Conservation (phyloP, 768 basidiomycete genomes). For the Hypholoma fasciculare region DNA sequence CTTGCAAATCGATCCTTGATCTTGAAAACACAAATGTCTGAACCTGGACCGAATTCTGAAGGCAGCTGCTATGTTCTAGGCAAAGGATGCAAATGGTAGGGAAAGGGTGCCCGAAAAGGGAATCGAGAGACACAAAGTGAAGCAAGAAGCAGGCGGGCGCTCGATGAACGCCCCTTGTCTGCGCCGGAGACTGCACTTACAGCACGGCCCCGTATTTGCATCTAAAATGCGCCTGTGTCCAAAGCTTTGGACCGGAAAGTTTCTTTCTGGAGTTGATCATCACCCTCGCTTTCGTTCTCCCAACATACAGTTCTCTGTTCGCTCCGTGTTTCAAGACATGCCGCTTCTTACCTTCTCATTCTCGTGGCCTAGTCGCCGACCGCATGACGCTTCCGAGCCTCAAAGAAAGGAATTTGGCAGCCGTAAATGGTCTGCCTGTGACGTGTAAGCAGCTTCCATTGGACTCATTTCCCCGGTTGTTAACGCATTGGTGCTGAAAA, state of each 20-base stretch:
- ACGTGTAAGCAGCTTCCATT: constrained; percentile 23
- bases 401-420: constrained; percentile 8
- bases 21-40: neutral
- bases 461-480: constrained; percentile 11
- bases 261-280: neutral
- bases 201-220: constrained; percentile 17
- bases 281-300: constrained; percentile 9
- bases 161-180: constrained; percentile 29
- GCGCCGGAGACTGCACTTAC: constrained; percentile 13
- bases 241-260: neutral
- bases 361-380: constrained; percentile 6
- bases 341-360: constrained; percentile 8
- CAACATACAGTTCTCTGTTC: constrained; percentile 18
- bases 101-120: neutral
- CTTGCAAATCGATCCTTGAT: neutral
- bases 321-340: constrained; percentile 11
- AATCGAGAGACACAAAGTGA: neutral
- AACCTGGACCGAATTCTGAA: neutral
- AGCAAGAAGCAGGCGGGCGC: constrained; percentile 1
- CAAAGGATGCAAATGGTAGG: too few relatives aligned
- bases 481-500: constrained; percentile 4
- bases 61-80: too few relatives aligned
- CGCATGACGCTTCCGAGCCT: constrained; percentile 13
- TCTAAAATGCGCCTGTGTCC: neutral
- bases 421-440: constrained; percentile 13